A percentile compares a stretch with the other conserved stretches of the same genome.
Conservation (phyloP, 495 filamentous ascomycete species). For the Diplogelasinospora grovesii region DNA sequence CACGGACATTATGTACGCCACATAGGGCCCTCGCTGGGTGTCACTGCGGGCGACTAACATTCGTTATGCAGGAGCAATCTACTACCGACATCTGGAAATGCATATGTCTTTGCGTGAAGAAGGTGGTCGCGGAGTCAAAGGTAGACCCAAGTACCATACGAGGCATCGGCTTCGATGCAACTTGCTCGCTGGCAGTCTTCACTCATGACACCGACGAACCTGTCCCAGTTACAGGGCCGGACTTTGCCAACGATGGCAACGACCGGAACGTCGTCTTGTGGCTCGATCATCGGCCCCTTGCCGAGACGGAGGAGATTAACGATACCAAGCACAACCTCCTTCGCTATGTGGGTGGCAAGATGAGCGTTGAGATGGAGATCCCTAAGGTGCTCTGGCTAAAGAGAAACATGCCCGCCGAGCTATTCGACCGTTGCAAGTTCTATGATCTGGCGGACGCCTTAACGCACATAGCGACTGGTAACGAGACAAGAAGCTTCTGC, state of each 20-base stretch:
- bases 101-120: constrained; percentile 75
- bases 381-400: constrained; percentile 97
- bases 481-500: constrained; percentile 85
- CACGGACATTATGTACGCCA: constrained; percentile 69
- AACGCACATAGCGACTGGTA: constrained; percentile 92
- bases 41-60: constrained; percentile 7
- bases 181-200: constrained; percentile 91
- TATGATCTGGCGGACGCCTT: constrained; percentile 92
- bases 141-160: constrained; percentile 65
- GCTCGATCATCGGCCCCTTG: constrained; percentile 85
- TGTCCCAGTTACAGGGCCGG: constrained; percentile 77
- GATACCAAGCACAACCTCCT: constrained; percentile 87
- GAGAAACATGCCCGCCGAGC: constrained; percentile 89
- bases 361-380: constrained; percentile 99
- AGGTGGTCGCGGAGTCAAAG: constrained; percentile 69
- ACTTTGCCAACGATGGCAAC: constrained; percentile 68
- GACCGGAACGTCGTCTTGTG: constrained; percentile 88
- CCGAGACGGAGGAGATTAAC: constrained; percentile 88
- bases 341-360: constrained; percentile 89
- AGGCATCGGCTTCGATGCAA: constrained; percentile 94
- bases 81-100: constrained; percentile 92
- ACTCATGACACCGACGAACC: constrained; percentile 82
- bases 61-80: constrained; percentile 77
- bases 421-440: constrained; percentile 90
- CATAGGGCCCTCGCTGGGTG: too few relatives aligned